These are phyloP conservation scores for Fusarium drepaniforme DNA, from an alignment of 2,329 filamentous ascomycete genomes.

Conservation along the genomic window DNA sequence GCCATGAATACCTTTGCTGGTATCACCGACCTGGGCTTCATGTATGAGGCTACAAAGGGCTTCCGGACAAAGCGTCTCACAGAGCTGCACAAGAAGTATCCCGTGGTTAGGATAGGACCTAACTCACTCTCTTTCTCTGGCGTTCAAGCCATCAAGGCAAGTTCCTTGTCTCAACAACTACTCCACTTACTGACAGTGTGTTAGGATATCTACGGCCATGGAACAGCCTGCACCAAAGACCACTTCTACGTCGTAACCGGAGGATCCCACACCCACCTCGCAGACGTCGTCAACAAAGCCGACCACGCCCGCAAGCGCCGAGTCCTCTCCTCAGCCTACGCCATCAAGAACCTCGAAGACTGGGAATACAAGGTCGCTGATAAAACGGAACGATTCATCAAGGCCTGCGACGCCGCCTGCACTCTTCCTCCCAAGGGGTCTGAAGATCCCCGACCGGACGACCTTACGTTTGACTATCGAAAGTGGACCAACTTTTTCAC, in stretches of 20 bases:
- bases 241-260: conserved; percentile 57
- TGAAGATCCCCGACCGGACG: conserved; percentile 44
- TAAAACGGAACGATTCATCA: conserved; percentile 59
- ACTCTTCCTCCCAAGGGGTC: conserved; percentile 49
- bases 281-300: conserved; percentile 64
- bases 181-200: neutral
- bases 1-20: conserved; percentile 37
- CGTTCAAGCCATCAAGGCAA: conserved; percentile 35
- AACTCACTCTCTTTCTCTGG: conserved; percentile 42
- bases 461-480: conserved; percentile 63
- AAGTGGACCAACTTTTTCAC: conserved; percentile 66
- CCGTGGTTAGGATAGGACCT: conserved; percentile 43
- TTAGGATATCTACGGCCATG: conserved; percentile 56
- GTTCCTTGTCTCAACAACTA: neutral
- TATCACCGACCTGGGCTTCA: conserved; percentile 26
- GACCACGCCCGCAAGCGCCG: conserved; percentile 65
- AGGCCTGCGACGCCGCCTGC: conserved; percentile 57
- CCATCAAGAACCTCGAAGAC: conserved; percentile 64
- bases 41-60: conserved; percentile 14
- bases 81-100: conserved; percentile 59
- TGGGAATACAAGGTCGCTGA: conserved; percentile 69
- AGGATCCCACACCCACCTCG: conserved; percentile 63
- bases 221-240: conserved; percentile 63
- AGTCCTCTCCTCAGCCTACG: conserved; percentile 63
- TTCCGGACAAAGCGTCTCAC: conserved; percentile 49